These are phyloP conservation scores for Funneliformis caledonium DNA, from an alignment of 371 early-diverging fungal genomes.

Conservation along the genomic window DNA sequence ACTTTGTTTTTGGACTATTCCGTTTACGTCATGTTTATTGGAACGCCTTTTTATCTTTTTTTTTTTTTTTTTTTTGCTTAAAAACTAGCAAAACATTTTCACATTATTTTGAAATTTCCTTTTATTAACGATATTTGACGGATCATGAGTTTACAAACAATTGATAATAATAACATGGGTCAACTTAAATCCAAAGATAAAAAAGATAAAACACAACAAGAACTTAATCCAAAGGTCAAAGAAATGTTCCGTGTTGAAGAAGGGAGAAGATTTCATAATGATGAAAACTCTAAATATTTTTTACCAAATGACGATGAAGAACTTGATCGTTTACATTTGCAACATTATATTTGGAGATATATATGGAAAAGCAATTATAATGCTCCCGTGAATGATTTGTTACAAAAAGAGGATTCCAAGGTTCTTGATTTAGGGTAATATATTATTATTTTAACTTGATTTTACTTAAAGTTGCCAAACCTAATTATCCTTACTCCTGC, in stretches of 20 bases:
- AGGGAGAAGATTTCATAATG: slow-evolving; percentile 27
- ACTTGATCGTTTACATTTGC: slow-evolving; percentile 42
- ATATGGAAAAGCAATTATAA: slow-evolving; percentile 49
- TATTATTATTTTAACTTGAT: neutral
- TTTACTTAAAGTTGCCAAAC: neutral
- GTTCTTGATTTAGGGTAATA: slow-evolving; percentile 17
- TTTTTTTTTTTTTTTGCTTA: no score
- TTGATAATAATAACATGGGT: no score
- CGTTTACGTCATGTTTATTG: no score
- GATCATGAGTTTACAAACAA: no score
- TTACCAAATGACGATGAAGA: slow-evolving; percentile 40
- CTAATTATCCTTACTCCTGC: neutral
- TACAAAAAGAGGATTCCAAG: slow-evolving; percentile 35
- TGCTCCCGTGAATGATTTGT: slow-evolving; percentile 46
- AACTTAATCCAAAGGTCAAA: no score
- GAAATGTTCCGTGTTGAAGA: neutral
- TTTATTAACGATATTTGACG: no score
- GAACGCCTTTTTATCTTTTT: no score
- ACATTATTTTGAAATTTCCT: no score
- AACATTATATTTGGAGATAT: slow-evolving; percentile 50
- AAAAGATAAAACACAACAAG: no score
- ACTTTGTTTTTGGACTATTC: no score
- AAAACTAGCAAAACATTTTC: no score
- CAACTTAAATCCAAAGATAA: no score
- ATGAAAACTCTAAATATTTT: neutral